These are phyloP conservation scores for Rhizodiscina lignyota DNA, from an alignment of 495 filamentous ascomycete species.

Conservation along the genomic window DNA sequence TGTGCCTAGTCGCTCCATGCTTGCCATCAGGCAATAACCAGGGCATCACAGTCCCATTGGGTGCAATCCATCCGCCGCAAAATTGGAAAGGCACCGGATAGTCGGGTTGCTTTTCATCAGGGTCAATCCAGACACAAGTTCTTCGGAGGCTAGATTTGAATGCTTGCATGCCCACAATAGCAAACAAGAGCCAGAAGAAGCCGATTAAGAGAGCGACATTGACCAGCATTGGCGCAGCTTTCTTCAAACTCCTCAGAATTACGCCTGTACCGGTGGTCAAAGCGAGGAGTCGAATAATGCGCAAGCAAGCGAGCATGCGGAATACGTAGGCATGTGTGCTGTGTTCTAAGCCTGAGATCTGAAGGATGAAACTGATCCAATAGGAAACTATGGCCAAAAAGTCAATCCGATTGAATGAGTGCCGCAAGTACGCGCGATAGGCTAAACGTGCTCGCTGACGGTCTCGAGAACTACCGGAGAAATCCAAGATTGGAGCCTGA, in stretches of 20 bases:
- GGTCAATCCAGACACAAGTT: constrained; percentile 73
- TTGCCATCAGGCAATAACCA: constrained; percentile 44
- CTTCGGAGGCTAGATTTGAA: constrained; percentile 91
- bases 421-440: constrained; percentile 79
- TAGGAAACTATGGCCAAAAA: constrained; percentile 93
- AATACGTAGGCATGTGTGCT: constrained; percentile 70
- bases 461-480: constrained; percentile 58
- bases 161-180: constrained; percentile 88
- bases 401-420: constrained; percentile 89
- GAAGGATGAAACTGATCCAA: constrained; percentile 74
- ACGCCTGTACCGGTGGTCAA: constrained; percentile 84
- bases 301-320: constrained; percentile 85
- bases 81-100: constrained; percentile 49
- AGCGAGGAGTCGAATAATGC: constrained; percentile 73
- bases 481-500: constrained; percentile 20
- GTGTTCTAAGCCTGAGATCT: constrained; percentile 47
- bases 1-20: constrained; percentile 33
- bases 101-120: constrained; percentile 15
- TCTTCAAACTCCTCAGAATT: constrained; percentile 87
- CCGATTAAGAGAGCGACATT: constrained; percentile 91
- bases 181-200: constrained; percentile 98
- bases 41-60: constrained; percentile 38
- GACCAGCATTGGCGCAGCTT: constrained; percentile 82
- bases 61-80: constrained; percentile 69
- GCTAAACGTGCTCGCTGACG: constrained; percentile 74